These are phyloP conservation scores for Mycena haematopus DNA, from an alignment of 768 basidiomycete genomes.

Conservation along the genomic window DNA sequence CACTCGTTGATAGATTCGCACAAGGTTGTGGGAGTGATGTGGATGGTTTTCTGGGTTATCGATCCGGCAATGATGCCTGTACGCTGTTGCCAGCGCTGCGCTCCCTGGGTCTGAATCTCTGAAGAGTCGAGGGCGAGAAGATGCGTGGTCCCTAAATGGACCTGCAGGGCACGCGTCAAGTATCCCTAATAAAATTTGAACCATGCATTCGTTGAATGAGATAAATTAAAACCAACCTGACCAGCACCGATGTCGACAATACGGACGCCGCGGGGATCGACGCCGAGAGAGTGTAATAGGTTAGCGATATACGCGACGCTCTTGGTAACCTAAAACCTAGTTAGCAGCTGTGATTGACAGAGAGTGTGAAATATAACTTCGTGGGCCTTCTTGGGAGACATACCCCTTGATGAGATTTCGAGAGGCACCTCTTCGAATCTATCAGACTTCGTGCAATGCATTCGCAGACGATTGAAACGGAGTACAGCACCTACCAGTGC, in stretches of 20 bases:
- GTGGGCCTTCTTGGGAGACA: conserved; percentile 81
- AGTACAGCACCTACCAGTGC: conserved; percentile 1
- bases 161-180: conserved; percentile 58
- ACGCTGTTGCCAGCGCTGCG: conserved; percentile 49
- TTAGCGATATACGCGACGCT: conserved; percentile 62
- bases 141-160: conserved; percentile 41
- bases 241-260: conserved; percentile 80
- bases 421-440: conserved; percentile 11
- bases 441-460: background rate
- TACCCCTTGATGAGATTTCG: conserved; percentile 43
- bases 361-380: conserved; percentile 42
- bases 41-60: conserved; percentile 62
- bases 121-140: conserved; percentile 75
- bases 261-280: conserved; percentile 38
- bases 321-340: conserved; percentile 47
- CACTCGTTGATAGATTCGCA: conserved; percentile 56
- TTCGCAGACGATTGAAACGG: background rate
- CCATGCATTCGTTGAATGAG: conserved; percentile 2
- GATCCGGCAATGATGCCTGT: conserved; percentile 34
- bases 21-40: conserved; percentile 58
- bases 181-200: conserved; percentile 54
- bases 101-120: conserved; percentile 63
- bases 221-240: conserved; percentile 49
- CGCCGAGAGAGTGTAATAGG: conserved; percentile 39
- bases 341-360: conserved; percentile 1